Percentiles rank a stretch among this genome's conserved stretches.
Evolutionary conservation across 257 asterid genomes (phyloP).

Genomic region (Nicotiana knightiana): DNA sequence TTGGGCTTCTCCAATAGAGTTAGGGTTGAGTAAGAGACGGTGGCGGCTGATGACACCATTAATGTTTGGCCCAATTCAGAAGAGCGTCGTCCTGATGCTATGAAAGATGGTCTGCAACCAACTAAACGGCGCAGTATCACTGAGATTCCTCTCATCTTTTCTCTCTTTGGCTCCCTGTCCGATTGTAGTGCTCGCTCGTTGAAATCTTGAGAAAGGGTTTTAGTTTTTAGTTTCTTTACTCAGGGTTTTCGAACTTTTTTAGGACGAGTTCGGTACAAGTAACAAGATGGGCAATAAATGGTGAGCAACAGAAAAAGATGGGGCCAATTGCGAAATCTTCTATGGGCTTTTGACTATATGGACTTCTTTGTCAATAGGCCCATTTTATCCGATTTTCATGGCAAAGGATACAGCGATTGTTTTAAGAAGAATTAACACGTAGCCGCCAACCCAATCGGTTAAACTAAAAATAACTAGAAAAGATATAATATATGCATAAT

Average conservation of each 20-base stretch:
- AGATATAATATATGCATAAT: no score
- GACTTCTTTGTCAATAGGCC: not conserved
- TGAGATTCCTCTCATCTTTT: constrained; percentile 41
- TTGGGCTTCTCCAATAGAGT: constrained; percentile 37
- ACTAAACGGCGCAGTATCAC: constrained; percentile 51
- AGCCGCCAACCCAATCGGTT: no score
- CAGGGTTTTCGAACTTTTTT: not conserved
- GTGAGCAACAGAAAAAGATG: not conserved
- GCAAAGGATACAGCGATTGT: no score
- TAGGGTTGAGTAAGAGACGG: constrained; percentile 54
- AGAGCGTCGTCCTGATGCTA: constrained; percentile 20
- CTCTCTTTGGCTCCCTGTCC: not conserved
- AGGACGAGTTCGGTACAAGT: not conserved
- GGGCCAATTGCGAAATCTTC: not conserved
- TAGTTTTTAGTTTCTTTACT: not conserved
- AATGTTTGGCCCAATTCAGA: constrained; percentile 43
- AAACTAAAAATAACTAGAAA: no score
- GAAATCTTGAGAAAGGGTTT: not conserved
- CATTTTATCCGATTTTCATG: no score
- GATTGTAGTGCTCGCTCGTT: not conserved
- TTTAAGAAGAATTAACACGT: no score
- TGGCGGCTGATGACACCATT: constrained; percentile 56
- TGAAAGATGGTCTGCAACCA: constrained; percentile 20
- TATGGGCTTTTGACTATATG: not conserved
- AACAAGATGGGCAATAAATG: not conserved